Conservation (phyloP, 352 stramenopile genomes). For the Phytophthora foliorum region DNA sequence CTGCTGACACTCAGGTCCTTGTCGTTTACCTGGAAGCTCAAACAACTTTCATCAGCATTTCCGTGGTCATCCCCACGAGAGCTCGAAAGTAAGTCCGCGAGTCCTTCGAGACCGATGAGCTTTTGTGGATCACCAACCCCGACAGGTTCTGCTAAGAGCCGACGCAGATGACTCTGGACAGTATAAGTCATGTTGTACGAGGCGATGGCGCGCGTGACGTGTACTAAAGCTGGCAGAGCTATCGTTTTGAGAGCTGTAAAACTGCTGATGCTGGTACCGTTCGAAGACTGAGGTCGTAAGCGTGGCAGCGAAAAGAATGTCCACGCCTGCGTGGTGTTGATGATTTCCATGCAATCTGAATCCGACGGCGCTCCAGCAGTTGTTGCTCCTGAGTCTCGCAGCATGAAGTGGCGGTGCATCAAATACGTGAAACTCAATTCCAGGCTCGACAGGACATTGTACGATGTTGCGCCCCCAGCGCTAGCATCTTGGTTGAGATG, state of each 20-base stretch:
- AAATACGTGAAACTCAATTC: conserved; percentile 42
- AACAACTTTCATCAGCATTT: neutral
- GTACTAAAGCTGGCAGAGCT: conserved; percentile 56
- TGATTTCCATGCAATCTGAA: conserved; percentile 80
- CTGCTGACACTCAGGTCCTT: conserved; percentile 42
- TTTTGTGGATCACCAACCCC: conserved; percentile 80
- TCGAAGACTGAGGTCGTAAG: conserved; percentile 43
- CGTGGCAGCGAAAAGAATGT: conserved; percentile 70
- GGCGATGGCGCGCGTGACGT: conserved; percentile 65
- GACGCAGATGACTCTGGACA: conserved; percentile 72
- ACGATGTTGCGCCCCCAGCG: conserved; percentile 22
- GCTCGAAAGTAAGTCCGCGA: conserved; percentile 42
- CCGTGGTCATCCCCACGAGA: neutral
- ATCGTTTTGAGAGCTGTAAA: conserved; percentile 42
- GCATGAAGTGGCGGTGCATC: conserved; percentile 60
- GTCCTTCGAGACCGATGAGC: conserved; percentile 67
- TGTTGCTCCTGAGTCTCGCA: conserved; percentile 34
- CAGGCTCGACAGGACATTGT: conserved; percentile 39
- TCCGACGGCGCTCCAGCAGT: conserved; percentile 44
- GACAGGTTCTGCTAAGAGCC: conserved; percentile 64
- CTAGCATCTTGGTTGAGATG: conserved; percentile 73
- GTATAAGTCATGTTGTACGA: conserved; percentile 80
- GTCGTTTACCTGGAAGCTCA: conserved; percentile 42
- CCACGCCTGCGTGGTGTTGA: conserved; percentile 86
- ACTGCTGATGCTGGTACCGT: conserved; percentile 18